Conservation (phyloP, 1,139 yeast genomes). For the Hyphopichia wangnamkhiaoensis region DNA sequence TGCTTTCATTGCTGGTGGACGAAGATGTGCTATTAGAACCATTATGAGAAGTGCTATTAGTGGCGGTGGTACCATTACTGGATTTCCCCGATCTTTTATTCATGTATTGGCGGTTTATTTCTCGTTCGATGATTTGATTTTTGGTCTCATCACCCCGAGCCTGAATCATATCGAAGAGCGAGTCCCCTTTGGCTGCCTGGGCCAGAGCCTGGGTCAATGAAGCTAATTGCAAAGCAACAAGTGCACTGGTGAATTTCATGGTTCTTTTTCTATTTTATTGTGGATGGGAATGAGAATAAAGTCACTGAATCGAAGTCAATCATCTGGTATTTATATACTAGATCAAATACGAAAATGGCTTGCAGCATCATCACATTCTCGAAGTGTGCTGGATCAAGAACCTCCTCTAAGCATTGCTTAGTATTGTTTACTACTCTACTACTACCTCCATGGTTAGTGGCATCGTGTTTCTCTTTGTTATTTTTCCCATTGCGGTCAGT, state of each 20-base stretch:
- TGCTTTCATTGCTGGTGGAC: background rate
- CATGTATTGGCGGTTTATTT: background rate
- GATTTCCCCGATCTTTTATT: background rate
- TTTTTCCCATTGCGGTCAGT: too few species aligned
- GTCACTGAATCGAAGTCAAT: too few species aligned
- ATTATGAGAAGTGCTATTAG: background rate
- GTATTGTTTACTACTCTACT: background rate
- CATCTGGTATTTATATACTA: too few species aligned
- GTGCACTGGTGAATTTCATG: background rate
- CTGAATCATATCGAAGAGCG: background rate
- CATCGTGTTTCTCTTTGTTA: too few species aligned
- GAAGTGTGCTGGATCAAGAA: background rate
- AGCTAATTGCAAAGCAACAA: background rate
- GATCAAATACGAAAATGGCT: background rate
- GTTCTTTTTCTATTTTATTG: background rate
- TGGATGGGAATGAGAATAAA: background rate
- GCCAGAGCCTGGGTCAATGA: background rate
- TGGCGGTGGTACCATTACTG: background rate
- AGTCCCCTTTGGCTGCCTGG: background rate
- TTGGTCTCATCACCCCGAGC: background rate
- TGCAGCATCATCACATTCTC: background rate
- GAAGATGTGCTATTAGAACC: background rate
- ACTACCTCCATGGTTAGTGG: too few species aligned
- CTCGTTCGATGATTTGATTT: background rate
- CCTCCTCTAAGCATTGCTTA: background rate